Conservation (phyloP, 2,329 filamentous ascomycete genomes). For the Penicillium brevicompactum region DNA sequence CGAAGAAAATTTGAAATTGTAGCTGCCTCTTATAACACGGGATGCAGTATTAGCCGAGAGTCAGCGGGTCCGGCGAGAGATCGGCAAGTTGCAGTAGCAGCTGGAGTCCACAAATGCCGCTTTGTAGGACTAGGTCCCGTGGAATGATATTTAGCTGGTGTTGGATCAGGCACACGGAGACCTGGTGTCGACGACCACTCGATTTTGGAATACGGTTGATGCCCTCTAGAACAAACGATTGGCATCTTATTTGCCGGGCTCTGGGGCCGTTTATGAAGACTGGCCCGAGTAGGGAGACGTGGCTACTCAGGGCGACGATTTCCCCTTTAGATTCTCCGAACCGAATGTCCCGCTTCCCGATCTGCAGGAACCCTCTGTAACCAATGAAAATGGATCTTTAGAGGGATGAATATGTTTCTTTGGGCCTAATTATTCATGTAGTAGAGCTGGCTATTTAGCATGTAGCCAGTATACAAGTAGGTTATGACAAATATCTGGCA, state of each 20-base stretch:
- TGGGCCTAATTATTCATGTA: not conserved
- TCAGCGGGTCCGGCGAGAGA: not conserved
- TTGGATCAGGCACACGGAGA: slow-evolving; percentile 6
- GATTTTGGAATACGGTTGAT: not conserved
- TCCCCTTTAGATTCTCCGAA: not conserved
- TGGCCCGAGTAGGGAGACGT: not conserved
- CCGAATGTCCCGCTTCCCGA: not conserved
- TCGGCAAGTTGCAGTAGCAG: slow-evolving; percentile 2
- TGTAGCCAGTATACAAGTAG: not conserved
- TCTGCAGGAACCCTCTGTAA: no score
- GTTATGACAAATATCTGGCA: not conserved
- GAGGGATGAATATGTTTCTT: not conserved
- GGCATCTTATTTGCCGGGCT: not conserved
- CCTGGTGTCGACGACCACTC: slow-evolving; percentile 4
- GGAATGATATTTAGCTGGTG: slow-evolving; percentile 5
- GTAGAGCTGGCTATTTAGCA: not conserved
- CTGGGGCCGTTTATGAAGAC: not conserved
- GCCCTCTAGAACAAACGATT: slow-evolving; percentile 1
- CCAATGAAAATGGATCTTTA: not conserved
- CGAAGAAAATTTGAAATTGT: no score
- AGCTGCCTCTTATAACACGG: not conserved
- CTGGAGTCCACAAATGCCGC: slow-evolving; percentile 3
- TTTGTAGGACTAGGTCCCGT: not conserved
- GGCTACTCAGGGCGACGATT: not conserved
- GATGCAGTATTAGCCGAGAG: not conserved